phyloP scores from a whole-genome alignment of 2,329 filamentous ascomycete species.

The Beauveria caledonica region DNA sequence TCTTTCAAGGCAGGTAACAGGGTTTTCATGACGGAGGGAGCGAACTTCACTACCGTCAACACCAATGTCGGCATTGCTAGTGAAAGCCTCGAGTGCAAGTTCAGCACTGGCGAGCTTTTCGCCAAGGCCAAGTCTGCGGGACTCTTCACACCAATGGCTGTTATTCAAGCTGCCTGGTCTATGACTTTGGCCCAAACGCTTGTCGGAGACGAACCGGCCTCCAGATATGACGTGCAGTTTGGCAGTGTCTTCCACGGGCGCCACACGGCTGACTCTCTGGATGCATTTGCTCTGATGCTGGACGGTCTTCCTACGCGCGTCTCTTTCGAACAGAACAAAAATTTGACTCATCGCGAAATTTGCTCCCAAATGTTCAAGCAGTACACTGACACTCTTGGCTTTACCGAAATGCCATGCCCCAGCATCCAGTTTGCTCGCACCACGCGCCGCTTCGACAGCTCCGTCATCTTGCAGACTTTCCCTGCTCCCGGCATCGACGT shows the following conservation, averaged over 20 bases:
- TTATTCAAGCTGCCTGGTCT: constrained; percentile 13
- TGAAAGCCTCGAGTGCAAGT: constrained; percentile 7
- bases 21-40: background rate
- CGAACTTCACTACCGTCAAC: background rate
- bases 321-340: background rate
- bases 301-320: constrained; percentile 9
- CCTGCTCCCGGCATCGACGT: background rate
- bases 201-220: background rate
- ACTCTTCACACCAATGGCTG: constrained; percentile 5
- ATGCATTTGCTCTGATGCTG: constrained; percentile 12
- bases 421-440: constrained; percentile 9
- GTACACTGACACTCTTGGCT: constrained; percentile 7
- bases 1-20: constrained; percentile 4
- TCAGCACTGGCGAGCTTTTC: constrained; percentile 10
- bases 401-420: constrained; percentile 13
- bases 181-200: constrained; percentile 12
- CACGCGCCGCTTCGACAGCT: constrained; percentile 10
- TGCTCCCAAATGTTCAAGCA: constrained; percentile 10
- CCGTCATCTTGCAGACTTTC: constrained; percentile 11
- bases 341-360: constrained; percentile 7
- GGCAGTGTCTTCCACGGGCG: constrained; percentile 13
- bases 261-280: constrained; percentile 5
- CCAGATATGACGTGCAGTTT: constrained; percentile 13
- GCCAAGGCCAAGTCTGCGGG: constrained; percentile 7
- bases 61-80: constrained; percentile 5